phyloP scores from a whole-genome alignment of 208 protist genomes.

The Acanthamoeba sp. region DNA sequence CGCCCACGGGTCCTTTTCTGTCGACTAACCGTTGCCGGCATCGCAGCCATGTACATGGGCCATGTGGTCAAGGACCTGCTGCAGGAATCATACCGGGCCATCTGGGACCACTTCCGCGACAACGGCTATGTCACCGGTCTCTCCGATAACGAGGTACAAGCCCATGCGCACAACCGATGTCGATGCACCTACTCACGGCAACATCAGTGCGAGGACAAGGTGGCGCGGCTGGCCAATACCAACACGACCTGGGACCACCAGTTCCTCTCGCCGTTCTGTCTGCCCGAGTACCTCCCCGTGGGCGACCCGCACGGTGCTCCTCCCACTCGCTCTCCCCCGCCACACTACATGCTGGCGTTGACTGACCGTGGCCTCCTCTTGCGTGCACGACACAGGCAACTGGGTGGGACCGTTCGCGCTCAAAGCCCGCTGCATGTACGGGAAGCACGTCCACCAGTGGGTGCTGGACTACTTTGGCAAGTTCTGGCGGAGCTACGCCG shows the following conservation, averaged over 20 bases:
- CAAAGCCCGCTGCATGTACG: conserved; percentile 52
- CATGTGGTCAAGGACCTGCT: background rate
- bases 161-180: conserved; percentile 2
- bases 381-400: background rate
- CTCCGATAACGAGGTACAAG: conserved; percentile 39
- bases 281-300: conserved; percentile 2
- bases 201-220: conserved; percentile 62
- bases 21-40: background rate
- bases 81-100: conserved; percentile 1
- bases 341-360: too few relatives aligned
- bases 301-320: conserved; percentile 49
- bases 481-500: conserved; percentile 57
- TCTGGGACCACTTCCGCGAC: conserved; percentile 61
- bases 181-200: too few relatives aligned
- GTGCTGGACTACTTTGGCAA: conserved; percentile 49
- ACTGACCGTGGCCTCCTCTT: background rate
- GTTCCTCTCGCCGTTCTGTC: conserved; percentile 61
- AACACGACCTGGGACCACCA: conserved; percentile 66
- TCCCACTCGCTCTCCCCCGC: background rate
- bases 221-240: conserved; percentile 52
- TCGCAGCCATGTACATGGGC: conserved; percentile 61
- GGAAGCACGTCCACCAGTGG: conserved; percentile 53
- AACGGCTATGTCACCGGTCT: conserved; percentile 61
- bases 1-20: background rate
- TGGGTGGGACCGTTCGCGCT: conserved; percentile 65